Conservation (phyloP, 1,284 basidiomycete species). For the Pascua sp. region DNA sequence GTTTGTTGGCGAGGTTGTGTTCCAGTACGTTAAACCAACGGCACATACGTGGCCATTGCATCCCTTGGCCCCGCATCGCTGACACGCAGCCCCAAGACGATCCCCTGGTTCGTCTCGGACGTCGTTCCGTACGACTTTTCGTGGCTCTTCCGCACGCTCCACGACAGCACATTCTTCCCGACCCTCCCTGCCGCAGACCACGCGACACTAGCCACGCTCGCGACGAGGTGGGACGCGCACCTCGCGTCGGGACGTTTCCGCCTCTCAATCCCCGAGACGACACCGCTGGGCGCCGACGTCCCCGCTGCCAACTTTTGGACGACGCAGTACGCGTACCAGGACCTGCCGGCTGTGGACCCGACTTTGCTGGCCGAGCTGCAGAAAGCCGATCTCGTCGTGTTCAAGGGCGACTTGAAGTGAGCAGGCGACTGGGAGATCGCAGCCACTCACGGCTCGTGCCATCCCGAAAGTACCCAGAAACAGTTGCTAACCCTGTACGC, state of each 20-base stretch:
- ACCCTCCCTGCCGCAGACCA: constrained; percentile 46
- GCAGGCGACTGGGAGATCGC: constrained; percentile 25
- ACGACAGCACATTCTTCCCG: constrained; percentile 56
- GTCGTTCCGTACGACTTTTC: constrained; percentile 76
- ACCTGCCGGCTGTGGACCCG: constrained; percentile 63
- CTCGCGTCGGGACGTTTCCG: constrained; percentile 67
- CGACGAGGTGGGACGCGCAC: constrained; percentile 69
- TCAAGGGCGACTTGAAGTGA: constrained; percentile 93
- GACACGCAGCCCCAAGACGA: constrained; percentile 67
- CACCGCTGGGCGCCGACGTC: constrained; percentile 58
- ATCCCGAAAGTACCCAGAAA: not conserved
- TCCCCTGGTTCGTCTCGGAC: constrained; percentile 86
- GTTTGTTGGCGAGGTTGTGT: constrained; percentile 72
- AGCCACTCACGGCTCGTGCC: not conserved
- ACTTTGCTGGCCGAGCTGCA: constrained; percentile 61
- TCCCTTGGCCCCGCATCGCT: not conserved
- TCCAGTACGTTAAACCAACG: constrained; percentile 90
- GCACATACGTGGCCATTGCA: too few species aligned
- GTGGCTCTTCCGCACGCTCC: constrained; percentile 51
- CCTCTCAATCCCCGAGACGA: constrained; percentile 66
- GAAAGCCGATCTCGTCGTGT: constrained; percentile 75
- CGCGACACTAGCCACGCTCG: constrained; percentile 58
- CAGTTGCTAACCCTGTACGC: not conserved
- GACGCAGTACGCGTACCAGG: constrained; percentile 73
- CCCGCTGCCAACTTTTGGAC: constrained; percentile 72